Evolutionary conservation across 2,329 filamentous ascomycete species (phyloP).

Genomic region (Tolypocladium nubicola): DNA sequence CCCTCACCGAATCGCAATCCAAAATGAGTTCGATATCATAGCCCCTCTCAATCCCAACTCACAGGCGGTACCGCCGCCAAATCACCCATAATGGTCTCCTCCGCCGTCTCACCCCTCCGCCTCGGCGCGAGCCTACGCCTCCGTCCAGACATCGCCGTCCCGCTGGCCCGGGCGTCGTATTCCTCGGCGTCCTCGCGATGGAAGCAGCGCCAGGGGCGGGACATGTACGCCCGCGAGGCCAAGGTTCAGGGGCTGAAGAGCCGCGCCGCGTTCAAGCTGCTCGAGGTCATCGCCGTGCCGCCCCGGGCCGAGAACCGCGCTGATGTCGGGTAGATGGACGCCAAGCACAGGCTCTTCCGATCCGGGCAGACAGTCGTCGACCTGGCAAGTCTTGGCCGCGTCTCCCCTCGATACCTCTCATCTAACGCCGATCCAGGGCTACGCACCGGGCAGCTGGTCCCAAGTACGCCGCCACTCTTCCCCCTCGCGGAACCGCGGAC

Average conservation of each 20-base stretch:
- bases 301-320: neutral
- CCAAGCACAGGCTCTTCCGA: conserved; percentile 69
- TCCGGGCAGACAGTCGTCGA: conserved; percentile 81
- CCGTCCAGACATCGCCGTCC: neutral
- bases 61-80: neutral
- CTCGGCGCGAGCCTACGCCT: neutral
- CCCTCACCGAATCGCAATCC: neutral
- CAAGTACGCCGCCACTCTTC: conserved; percentile 35
- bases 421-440: conserved; percentile 44
- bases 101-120: neutral
- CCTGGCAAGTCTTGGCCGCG: conserved; percentile 43
- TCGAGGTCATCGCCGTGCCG: conserved; percentile 51
- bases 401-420: neutral
- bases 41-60: neutral
- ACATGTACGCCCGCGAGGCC: conserved; percentile 64
- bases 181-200: conserved; percentile 61
- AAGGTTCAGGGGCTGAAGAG: conserved; percentile 75
- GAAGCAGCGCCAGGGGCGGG: conserved; percentile 67
- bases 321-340: conserved; percentile 55
- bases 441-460: conserved; percentile 65
- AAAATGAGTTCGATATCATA: neutral
- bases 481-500: neutral
- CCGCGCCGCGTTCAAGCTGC: conserved; percentile 83
- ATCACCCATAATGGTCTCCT: neutral
- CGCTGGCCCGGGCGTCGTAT: conserved; percentile 4